Evolutionary conservation across 768 basidiomycete species (phyloP).

Genomic region (Galerina sulciceps): DNA sequence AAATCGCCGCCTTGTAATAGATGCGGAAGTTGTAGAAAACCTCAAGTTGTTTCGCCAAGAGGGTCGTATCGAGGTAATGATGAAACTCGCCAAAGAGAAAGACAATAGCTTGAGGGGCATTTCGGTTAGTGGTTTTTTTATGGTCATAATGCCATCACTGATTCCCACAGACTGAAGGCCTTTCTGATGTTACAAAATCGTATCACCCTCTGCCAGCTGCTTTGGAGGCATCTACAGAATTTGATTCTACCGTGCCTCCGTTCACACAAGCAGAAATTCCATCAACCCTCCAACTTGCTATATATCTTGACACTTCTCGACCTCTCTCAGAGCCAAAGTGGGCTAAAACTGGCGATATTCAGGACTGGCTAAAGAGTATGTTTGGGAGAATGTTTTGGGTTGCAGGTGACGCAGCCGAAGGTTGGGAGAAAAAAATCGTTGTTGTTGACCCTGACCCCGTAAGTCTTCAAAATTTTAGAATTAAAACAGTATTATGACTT

Average conservation of each 20-base stretch:
- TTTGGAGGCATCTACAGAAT: conserved; percentile 40
- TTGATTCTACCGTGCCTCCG: conserved; percentile 73
- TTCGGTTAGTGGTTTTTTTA: conserved; percentile 48
- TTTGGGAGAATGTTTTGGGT: conserved; percentile 90
- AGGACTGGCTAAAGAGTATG: conserved; percentile 91
- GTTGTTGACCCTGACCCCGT: conserved; percentile 96
- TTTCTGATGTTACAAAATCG: conserved; percentile 72
- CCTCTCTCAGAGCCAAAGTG: conserved; percentile 96
- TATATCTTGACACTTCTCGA: conserved; percentile 83
- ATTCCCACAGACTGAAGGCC: conserved; percentile 65
- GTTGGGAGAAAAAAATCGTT: conserved; percentile 93
- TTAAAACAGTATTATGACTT: not conserved
- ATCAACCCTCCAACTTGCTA: conserved; percentile 63
- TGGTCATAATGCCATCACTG: conserved; percentile 12
- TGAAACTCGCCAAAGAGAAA: conserved; percentile 62
- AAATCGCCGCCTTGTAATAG: conserved; percentile 82
- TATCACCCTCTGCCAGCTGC: conserved; percentile 63
- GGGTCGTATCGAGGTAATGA: conserved; percentile 82
- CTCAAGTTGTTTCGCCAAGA: conserved; percentile 82
- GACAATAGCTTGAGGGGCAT: conserved; percentile 72
- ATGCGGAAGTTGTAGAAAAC: conserved; percentile 84
- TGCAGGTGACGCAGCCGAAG: conserved; percentile 79
- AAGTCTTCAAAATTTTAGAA: conserved; percentile 32
- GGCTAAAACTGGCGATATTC: conserved; percentile 93
- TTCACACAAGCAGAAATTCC: conserved; percentile 62